phyloP scores from a whole-genome alignment of 164 flowering plant species.

The Euptelea pleiosperma region DNA sequence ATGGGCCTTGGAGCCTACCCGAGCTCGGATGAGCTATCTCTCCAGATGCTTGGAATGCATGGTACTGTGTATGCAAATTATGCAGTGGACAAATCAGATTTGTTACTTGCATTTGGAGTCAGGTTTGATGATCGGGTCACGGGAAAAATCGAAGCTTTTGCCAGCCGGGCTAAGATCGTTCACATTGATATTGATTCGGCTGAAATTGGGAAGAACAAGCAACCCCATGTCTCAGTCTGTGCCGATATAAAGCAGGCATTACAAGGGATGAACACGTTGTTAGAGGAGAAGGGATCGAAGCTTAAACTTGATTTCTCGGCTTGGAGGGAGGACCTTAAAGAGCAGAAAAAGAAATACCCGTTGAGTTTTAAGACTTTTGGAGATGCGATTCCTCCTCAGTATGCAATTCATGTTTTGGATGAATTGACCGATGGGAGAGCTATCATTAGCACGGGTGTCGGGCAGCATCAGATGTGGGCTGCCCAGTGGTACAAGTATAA shows the following conservation, averaged over 20 bases:
- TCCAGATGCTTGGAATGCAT: constrained; percentile 74
- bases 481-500: constrained; percentile 19
- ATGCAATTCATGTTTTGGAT: constrained; percentile 15
- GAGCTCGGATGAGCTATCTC: constrained; percentile 35
- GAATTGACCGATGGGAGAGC: constrained; percentile 21
- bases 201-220: constrained; percentile 77
- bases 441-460: constrained; percentile 21
- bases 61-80: constrained; percentile 76
- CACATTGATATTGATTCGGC: constrained; percentile 71
- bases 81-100: constrained; percentile 53
- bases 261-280: constrained; percentile 38
- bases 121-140: constrained; percentile 74
- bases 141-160: constrained; percentile 68
- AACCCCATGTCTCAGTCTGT: constrained; percentile 63
- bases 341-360: constrained; percentile 49
- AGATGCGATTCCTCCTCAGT: constrained; percentile 49
- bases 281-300: constrained; percentile 29
- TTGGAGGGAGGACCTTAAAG: constrained; percentile 56
- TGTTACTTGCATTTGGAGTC: constrained; percentile 75
- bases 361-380: constrained; percentile 53
- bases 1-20: constrained; percentile 69
- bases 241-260: constrained; percentile 54
- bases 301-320: constrained; percentile 40
- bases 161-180: constrained; percentile 67
- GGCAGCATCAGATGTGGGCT: constrained; percentile 28